Percentiles rank a stretch among this genome's conserved stretches.
These are phyloP conservation scores for Catenaria anguillulae DNA, from an alignment of 371 early-diverging fungal genomes.

Conservation along the genomic window DNA sequence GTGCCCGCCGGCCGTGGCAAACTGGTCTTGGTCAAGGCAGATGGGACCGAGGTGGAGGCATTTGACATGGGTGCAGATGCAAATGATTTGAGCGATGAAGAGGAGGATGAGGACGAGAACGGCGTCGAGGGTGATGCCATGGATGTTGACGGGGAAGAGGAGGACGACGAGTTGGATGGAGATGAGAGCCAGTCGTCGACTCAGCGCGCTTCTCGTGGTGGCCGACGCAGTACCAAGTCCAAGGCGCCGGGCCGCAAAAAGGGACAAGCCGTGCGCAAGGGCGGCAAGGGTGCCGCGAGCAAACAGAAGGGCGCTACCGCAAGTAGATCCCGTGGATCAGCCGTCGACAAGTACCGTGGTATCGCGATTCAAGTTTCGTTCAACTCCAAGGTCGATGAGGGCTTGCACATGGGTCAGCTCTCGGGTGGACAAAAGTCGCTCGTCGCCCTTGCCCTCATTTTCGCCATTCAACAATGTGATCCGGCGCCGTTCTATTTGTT, in stretches of 20 bases:
- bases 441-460: conserved; percentile 93
- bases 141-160: conserved; percentile 12
- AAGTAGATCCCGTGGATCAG: too few relatives aligned
- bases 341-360: conserved; percentile 54
- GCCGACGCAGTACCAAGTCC: too few relatives aligned
- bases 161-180: too few relatives aligned
- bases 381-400: conserved; percentile 73
- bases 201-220: too few relatives aligned
- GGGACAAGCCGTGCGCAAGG: conserved; percentile 36
- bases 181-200: neutral
- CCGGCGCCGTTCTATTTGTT: conserved; percentile 99
- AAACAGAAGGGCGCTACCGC: conserved; percentile 9
- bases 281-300: conserved; percentile 20
- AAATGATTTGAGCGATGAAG: conserved; percentile 6
- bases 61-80: conserved; percentile 13
- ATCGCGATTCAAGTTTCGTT: conserved; percentile 81
- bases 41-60: conserved; percentile 5
- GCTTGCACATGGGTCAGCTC: conserved; percentile 84
- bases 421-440: conserved; percentile 99
- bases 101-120: conserved; percentile 13
- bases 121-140: too few relatives aligned
- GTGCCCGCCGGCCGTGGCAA: conserved; percentile 80
- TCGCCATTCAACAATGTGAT: conserved; percentile 97
- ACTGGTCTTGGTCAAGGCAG: conserved; percentile 58
- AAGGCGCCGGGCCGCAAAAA: too few relatives aligned